Percentiles rank a stretch among this genome's conserved stretches.
Conservation (phyloP, 2,329 filamentous ascomycete genomes). For the Apiospora hydei region DNA sequence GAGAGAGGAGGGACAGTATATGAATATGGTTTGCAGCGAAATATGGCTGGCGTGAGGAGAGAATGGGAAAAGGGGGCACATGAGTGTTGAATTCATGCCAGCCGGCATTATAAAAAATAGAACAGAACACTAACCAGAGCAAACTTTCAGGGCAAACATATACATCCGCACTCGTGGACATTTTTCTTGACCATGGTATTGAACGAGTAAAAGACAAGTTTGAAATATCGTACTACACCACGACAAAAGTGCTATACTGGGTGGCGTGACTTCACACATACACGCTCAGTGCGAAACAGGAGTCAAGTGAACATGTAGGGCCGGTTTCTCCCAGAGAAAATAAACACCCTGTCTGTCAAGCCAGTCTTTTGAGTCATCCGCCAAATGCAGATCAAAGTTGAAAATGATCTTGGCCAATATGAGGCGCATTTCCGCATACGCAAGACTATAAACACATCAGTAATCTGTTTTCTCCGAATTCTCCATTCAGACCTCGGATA, state of each 20-base stretch:
- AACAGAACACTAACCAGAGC: no score
- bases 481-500: background rate
- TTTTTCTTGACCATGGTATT: background rate
- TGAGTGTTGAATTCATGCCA: no score
- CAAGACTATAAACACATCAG: conserved; percentile 33
- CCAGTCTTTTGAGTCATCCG: conserved; percentile 38
- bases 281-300: conserved; percentile 24
- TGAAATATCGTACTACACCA: background rate
- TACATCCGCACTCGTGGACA: background rate
- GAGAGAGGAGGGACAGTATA: background rate
- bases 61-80: no score
- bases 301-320: conserved; percentile 39
- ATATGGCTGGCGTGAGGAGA: no score
- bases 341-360: conserved; percentile 39
- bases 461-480: background rate
- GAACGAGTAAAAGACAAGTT: background rate
- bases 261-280: background rate
- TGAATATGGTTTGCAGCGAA: no score
- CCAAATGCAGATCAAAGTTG: conserved; percentile 45
- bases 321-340: conserved; percentile 40
- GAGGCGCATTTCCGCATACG: conserved; percentile 48
- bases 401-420: conserved; percentile 46
- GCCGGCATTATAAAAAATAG: no score
- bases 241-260: background rate
- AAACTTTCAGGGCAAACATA: background rate